Conservation (phyloP, 345 rosid genomes). For the Syzygium oleosum region DNA sequence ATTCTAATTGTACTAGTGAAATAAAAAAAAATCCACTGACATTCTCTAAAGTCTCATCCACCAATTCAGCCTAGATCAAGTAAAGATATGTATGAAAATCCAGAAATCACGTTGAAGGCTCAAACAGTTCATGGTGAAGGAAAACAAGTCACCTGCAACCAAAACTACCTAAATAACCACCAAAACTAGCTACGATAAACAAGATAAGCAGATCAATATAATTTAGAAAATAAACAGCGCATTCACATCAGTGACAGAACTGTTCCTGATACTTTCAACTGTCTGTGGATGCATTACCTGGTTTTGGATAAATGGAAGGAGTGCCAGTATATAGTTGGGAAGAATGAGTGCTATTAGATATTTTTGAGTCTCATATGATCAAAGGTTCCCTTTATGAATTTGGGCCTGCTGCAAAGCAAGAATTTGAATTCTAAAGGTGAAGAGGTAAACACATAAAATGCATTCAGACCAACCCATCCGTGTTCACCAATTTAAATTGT, state of each 20-base stretch:
- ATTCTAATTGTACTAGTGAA: not conserved
- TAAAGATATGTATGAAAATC: not conserved
- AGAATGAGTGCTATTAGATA: not conserved
- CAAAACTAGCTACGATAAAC: not conserved
- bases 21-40: not conserved
- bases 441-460: no score
- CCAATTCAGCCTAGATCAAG: not conserved
- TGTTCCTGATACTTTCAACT: not conserved
- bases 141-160: not conserved
- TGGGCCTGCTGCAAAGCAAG: not conserved
- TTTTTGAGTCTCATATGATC: not conserved
- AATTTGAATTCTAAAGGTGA: not conserved
- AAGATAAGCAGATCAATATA: not conserved
- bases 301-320: not conserved
- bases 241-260: not conserved
- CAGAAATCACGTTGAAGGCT: not conserved
- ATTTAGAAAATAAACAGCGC: not conserved
- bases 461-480: not conserved
- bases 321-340: not conserved
- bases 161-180: not conserved
- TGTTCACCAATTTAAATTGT: not conserved
- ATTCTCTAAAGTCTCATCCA: not conserved
- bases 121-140: not conserved
- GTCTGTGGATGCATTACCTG: not conserved
- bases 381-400: not conserved